phyloP scores from a whole-genome alignment of 2,329 filamentous ascomycete species.

The Amauroascus verrucosus region DNA sequence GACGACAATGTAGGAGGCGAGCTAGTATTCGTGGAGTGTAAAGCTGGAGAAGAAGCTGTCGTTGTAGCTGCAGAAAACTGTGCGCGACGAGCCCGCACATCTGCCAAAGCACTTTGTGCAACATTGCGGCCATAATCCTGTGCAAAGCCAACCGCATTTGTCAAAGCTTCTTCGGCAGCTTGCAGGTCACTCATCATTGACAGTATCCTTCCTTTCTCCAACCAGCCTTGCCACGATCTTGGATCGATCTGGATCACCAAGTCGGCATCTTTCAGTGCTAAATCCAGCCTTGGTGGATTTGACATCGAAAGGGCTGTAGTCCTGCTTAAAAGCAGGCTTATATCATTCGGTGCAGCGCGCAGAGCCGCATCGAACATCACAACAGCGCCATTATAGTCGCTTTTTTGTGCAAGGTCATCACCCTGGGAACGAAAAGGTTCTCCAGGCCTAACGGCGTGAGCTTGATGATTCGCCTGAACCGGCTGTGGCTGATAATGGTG shows the following conservation, averaged over 20 bases:
- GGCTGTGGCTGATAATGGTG: neutral
- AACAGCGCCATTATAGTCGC: slow-evolving; percentile 8
- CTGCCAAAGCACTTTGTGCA: slow-evolving; percentile 1
- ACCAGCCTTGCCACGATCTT: slow-evolving; percentile 9
- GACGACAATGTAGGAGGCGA: neutral
- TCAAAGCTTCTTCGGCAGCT: slow-evolving; percentile 6
- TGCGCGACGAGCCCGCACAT: slow-evolving; percentile 4
- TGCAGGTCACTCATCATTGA: slow-evolving; percentile 1
- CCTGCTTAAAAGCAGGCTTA: slow-evolving; percentile 4
- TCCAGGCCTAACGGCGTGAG: neutral
- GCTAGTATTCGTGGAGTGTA: neutral
- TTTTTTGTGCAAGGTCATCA: slow-evolving; percentile 4
- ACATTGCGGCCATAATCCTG: slow-evolving; percentile 1
- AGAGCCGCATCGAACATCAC: slow-evolving; percentile 10
- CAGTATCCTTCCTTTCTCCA: slow-evolving; percentile 8
- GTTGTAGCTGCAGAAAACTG: slow-evolving; percentile 1
- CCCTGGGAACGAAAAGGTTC: slow-evolving; percentile 8
- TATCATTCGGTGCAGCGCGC: slow-evolving; percentile 1
- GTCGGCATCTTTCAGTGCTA: slow-evolving; percentile 8
- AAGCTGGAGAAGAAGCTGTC: neutral
- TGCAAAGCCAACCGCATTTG: slow-evolving; percentile 9
- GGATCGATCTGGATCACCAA: slow-evolving; percentile 1
- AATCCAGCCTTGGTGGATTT: slow-evolving; percentile 65
- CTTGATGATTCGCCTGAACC: neutral
- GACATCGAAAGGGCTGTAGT: slow-evolving; percentile 55